These are phyloP conservation scores for Russula sp. DNA, from an alignment of 768 basidiomycete genomes.

Conservation along the genomic window DNA sequence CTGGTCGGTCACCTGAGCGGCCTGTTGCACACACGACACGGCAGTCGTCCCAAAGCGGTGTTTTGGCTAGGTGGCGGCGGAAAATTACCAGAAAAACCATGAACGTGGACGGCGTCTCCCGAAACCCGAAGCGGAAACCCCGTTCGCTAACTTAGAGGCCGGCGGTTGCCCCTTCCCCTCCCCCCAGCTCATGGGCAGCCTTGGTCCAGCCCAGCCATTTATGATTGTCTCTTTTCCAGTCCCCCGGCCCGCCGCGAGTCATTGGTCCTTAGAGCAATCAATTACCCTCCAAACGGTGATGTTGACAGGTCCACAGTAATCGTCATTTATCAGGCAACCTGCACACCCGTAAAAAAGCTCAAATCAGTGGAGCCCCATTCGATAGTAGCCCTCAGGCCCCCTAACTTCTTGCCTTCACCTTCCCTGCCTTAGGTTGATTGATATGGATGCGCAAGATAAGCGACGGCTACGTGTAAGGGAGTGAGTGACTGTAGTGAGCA, in stretches of 20 bases:
- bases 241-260: no score
- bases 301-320: no score
- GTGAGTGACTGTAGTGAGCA: neutral
- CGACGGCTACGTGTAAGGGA: neutral
- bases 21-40: neutral
- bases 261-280: no score
- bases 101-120: conserved; percentile 7
- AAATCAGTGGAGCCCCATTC: neutral
- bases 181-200: neutral
- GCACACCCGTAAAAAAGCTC: neutral
- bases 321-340: neutral
- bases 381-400: neutral
- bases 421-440: neutral
- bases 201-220: neutral
- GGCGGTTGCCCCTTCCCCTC: neutral
- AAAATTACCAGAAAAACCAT: conserved; percentile 8
- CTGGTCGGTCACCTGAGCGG: neutral
- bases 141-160: conserved; percentile 3
- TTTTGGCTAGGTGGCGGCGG: conserved; percentile 1
- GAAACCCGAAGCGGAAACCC: conserved; percentile 5
- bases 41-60: neutral
- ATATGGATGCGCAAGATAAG: neutral
- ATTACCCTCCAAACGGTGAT: no score
- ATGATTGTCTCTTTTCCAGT: no score
- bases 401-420: neutral